Conservation (phyloP, 2,329 filamentous ascomycete species). For the Xylaria polymorpha region DNA sequence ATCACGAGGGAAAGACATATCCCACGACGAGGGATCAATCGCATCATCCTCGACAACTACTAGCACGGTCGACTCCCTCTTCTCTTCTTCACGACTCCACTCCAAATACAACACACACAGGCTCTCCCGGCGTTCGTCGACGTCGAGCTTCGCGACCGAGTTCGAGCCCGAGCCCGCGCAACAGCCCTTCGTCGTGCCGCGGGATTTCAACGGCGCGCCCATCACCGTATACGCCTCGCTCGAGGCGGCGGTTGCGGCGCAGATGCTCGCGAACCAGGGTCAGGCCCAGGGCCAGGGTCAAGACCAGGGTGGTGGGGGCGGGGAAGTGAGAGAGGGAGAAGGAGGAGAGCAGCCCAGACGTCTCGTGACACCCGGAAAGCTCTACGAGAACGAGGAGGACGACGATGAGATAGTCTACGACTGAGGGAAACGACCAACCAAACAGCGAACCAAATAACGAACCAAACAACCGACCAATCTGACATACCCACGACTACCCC, state of each 20-base stretch:
- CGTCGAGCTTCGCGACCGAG: conserved; percentile 45
- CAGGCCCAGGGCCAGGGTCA: conserved; percentile 27
- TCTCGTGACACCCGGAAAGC: conserved; percentile 48
- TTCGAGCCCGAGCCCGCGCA: conserved; percentile 37
- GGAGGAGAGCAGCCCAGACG: conserved; percentile 41
- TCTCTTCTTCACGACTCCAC: conserved; percentile 44
- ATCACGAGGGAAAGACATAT: conserved; percentile 23
- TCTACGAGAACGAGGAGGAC: conserved; percentile 52
- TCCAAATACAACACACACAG: conserved; percentile 33
- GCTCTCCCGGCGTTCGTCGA: conserved; percentile 45
- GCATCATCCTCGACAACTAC: conserved; percentile 31
- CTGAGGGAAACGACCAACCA: too few relatives aligned
- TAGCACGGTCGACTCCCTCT: conserved; percentile 34
- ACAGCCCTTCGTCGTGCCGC: conserved; percentile 40
- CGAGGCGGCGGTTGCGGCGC: conserved; percentile 47
- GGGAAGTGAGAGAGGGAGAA: conserved; percentile 17
- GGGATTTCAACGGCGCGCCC: conserved; percentile 43
- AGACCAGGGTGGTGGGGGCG: conserved; percentile 14
- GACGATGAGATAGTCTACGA: conserved; percentile 52
- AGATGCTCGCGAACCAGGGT: conserved; percentile 25
- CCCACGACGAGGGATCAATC: conserved; percentile 35
- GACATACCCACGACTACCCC: not conserved
- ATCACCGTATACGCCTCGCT: conserved; percentile 50
- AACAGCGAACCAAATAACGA: too few relatives aligned
- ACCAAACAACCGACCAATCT: not conserved